Base-by-base conservation (phyloP, 2,329 filamentous ascomycete genomes). In the Cercospora sp. region DNA sequence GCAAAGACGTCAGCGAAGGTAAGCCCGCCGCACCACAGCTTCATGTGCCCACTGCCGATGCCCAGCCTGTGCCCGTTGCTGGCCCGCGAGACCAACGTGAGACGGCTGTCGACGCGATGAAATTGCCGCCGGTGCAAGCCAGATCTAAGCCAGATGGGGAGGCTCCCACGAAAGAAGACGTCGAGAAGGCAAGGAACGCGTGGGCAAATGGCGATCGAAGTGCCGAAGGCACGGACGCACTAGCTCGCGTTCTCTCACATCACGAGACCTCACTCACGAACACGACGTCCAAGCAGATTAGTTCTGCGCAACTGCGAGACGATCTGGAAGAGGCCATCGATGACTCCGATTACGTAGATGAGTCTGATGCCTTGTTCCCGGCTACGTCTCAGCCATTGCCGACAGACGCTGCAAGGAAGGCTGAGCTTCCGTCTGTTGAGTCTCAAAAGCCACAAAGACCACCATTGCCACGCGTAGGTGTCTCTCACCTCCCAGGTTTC, bases 401-500 rank as follows among this genome's bases (percentile, higher is more conserved):
- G 13, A 58, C 53, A 16, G 40, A 48, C 18, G 26, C 28, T 33
- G 23, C 57, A 18, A 53, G 33, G 18, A 48, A 58, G 33, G 13
- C 40, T 26, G 53, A 60, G 45, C 45, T 33, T 13, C 31, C 51
- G 31, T 55, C 62, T 31, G 77, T 79, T 10, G 57, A 53, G 12
- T 3, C 55, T 20, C 16, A 42, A 20, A 57, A 59, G 13, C 79
- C 33, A n/a, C 65, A 70, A 48, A 63, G 74, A 55, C 75, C 82
- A 10, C 79, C 80, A 9, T 73, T 83, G 71, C 73, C 81, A 6
- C 78, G 80, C 30, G 78, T 83, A 23, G 81, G 82, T 20, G 76
- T 79, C 57, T 84, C 82, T 23, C 82, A 84, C 71, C 72, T 84
- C n/a, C 82, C 83, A 3, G 82, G 81, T 10, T 83, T 80, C 65